Evolutionary conservation across 371 early-diverging fungal species (phyloP), one percentile per base, ranked within the genome.

Genomic region (Actinomucor elegans): DNA sequence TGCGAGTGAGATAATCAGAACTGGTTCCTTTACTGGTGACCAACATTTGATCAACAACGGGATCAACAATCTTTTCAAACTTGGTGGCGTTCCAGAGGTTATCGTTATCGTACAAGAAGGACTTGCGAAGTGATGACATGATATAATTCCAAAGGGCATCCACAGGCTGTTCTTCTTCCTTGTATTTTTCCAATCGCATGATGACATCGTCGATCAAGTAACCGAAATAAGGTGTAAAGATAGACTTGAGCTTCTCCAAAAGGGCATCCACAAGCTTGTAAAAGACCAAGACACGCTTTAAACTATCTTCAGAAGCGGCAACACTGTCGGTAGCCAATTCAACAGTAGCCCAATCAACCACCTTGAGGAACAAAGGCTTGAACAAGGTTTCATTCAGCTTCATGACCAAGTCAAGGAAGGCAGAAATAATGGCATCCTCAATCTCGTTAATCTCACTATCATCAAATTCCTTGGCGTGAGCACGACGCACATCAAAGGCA

Each of bases 331-430:
- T 65, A 37, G 73, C 66, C 41, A 79, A 55, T 53, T 85, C 87
- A 47, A 79, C 70, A 4, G 86, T 88, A 3, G 93, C 92, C 98
- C 98, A 97, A 40, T 94, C 93, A 34, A 92, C 77, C 17, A 92
- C 64, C 74, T 90, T 90, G 58, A 93, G 79, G 81, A 90, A 96
- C 64, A 97, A 59, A 6, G 96, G 96, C 62, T 89, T 91, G 91
- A 98, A 98, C 49, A 90, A 69, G 3, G 86, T 87, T 66, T 97
- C 98, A 72, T 94, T 96, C 61, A 96, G 72, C 77, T 91, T 92
- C 83, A 94, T 82, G 7, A 93, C 89, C 47, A 94, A 58, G 45
- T 85, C 80, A 69, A 92, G 65, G 61, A 96, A 92, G 8, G 92
- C 82, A 9, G 74, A 64, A 27, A 95, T 80, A 27, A 88, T 71